Conservation (phyloP, 768 basidiomycete genomes). For the Chiua virens region DNA sequence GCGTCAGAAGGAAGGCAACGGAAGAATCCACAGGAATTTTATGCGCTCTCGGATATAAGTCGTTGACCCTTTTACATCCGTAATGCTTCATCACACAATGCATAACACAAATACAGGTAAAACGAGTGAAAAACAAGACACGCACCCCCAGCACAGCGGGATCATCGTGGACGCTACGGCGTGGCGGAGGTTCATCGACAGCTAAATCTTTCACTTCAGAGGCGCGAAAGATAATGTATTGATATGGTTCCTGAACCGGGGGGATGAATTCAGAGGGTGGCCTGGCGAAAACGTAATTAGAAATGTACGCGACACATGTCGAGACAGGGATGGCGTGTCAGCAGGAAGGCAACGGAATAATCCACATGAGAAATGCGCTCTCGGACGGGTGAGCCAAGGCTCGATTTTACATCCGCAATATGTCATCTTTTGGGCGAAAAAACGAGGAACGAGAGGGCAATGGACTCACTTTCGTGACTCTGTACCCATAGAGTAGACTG, state of each 20-base stretch:
- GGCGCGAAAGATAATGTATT: conserved; percentile 89
- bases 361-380: conserved; percentile 55
- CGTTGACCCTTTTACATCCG: conserved; percentile 44
- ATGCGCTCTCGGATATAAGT: conserved; percentile 47
- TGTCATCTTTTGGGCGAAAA: conserved; percentile 31
- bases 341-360: conserved; percentile 67
- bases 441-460: not conserved
- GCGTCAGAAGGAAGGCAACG: conserved; percentile 63
- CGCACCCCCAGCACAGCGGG: conserved; percentile 81
- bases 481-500: conserved; percentile 86
- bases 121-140: conserved; percentile 32
- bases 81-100: conserved; percentile 41
- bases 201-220: conserved; percentile 89
- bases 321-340: conserved; percentile 29
- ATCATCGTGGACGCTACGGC: conserved; percentile 75
- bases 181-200: conserved; percentile 65
- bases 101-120: conserved; percentile 2
- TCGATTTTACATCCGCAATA: conserved; percentile 43
- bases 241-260: conserved; percentile 79
- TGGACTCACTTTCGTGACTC: conserved; percentile 71
- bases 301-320: not conserved
- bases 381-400: conserved; percentile 36
- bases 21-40: conserved; percentile 48
- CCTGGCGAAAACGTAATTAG: conserved; percentile 41
- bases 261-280: conserved; percentile 79